Evolutionary conservation across 176 grass and related monocot species (phyloP).

Genomic region (bread wheat (Triticum aestivum)): IWGSC_CS_RefSeq_v2.1 NC_057794.1:585903257-585903756

Average conservation of each 20-base stretch:
- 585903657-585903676: too few relatives aligned
- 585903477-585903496: not conserved
- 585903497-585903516: slow-evolving; percentile 23
- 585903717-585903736: too few relatives aligned
- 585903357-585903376: slow-evolving; percentile 54
- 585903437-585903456: not conserved
- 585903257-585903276: slow-evolving; percentile 49
- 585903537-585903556: not conserved
- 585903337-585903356: slow-evolving; percentile 51
- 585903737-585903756: too few relatives aligned
- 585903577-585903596: too few relatives aligned
- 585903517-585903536: not conserved
- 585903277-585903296: slow-evolving; percentile 63
- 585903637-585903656: too few relatives aligned
- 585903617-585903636: too few relatives aligned
- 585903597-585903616: too few relatives aligned
- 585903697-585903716: too few relatives aligned
- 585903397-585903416: slow-evolving; percentile 68
- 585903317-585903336: slow-evolving; percentile 73
- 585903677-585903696: too few relatives aligned
- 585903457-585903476: not conserved
- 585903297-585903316: slow-evolving; percentile 86
- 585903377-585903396: slow-evolving; percentile 65
- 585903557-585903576: not conserved
- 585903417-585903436: slow-evolving; percentile 85